Base-by-base conservation (phyloP, 108 stramenopile genomes). In the Conticribra weissflogii region DNA sequence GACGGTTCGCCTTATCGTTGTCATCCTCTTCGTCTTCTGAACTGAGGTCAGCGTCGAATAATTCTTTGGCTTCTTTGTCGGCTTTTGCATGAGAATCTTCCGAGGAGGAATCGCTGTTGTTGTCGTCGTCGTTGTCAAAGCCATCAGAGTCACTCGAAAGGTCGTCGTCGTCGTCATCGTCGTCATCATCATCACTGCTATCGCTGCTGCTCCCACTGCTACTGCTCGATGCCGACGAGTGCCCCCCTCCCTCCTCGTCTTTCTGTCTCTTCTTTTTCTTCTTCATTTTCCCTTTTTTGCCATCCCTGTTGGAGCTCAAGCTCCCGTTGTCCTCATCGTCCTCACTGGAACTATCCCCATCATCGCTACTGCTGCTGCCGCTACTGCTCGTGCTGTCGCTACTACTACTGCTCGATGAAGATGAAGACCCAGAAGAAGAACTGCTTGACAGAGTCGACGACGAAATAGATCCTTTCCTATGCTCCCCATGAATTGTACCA, bases 11-110 rank as follows among this genome's bases (percentile, higher is more conserved):
- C 2, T 52, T 36, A 17, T 25, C 19, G 16, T 18, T 12, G 17
- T 52, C 30, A 12, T 55, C 24, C 30, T 3, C 68, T 16, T 69
- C 29, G 14, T 73, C 58, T 22, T 78, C 64, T 27, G 33, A 45
- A n/a, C 25, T 68, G 27, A 19, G 44, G 5, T 62, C 60, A 4
- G 56, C 24, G 15, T 62, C 60, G 34, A 62, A 62, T 16, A 62
- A 19, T 48, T 31, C 31, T 23, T 34, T 31, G 50, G 31, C 53
- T 33, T 70, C 55, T 59, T 34, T 36, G 21, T 28, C 41, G 52
- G 41, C 24, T 36, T 59, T 60, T 17, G 34, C 18, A 12, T 31
- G 32, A 23, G 41, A 19, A 45, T 18, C 62, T 28, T 21, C 48
- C 19, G 24, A 1, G 12, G 18, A 41, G 3, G 52, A 65, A 47